phyloP scores from a whole-genome alignment of 495 filamentous ascomycete genomes.

The Neurospora discreta region DNA sequence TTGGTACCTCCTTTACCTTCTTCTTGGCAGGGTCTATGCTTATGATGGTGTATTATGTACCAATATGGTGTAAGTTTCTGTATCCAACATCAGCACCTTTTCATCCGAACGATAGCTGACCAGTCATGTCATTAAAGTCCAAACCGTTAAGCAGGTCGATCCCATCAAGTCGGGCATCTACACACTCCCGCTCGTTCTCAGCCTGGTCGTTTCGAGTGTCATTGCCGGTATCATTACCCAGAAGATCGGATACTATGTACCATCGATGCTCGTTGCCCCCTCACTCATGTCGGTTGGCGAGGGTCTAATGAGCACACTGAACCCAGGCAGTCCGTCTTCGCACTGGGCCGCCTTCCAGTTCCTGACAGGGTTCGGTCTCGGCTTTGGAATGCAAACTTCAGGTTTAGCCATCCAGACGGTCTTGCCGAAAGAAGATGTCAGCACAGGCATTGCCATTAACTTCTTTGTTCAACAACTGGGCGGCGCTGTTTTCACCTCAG shows the following conservation, averaged over 20 bases:
- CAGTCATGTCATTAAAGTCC: constrained; percentile 47
- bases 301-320: constrained; percentile 58
- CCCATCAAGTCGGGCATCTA: constrained; percentile 48
- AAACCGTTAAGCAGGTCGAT: constrained; percentile 50
- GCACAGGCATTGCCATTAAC: constrained; percentile 52
- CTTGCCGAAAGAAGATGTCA: constrained; percentile 43
- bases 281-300: constrained; percentile 53
- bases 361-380: constrained; percentile 59
- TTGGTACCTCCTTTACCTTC: constrained; percentile 47
- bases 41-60: constrained; percentile 54
- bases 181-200: constrained; percentile 48
- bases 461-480: constrained; percentile 58
- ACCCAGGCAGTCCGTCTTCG: constrained; percentile 34
- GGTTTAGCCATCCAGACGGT: constrained; percentile 54
- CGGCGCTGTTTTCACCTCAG: constrained; percentile 52
- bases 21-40: constrained; percentile 56
- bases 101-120: constrained; percentile 30
- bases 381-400: constrained; percentile 60
- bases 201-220: constrained; percentile 37
- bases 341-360: constrained; percentile 68
- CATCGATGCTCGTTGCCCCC: constrained; percentile 46
- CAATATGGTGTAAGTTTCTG: constrained; percentile 59
- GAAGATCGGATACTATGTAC: constrained; percentile 57
- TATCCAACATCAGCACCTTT: constrained; percentile 1
- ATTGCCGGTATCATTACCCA: constrained; percentile 42